Conservation (phyloP, 306 rosid genomes). For the Cicer bijugum region DNA sequence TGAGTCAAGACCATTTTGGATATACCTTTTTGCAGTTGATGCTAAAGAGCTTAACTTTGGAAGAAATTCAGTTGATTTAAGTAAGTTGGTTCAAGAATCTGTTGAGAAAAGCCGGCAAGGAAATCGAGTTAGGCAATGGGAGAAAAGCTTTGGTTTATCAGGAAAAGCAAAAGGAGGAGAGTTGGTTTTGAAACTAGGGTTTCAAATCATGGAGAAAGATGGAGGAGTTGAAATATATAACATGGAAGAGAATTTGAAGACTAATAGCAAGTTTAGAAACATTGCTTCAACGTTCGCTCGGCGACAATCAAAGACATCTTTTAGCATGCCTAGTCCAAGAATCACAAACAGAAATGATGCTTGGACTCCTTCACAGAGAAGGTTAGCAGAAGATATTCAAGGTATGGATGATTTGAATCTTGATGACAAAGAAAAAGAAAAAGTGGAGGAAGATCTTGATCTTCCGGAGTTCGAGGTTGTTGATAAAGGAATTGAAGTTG, state of each 20-base stretch:
- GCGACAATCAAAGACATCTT: conserved; percentile 78
- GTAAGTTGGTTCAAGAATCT: conserved; percentile 76
- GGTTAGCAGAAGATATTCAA: conserved; percentile 49
- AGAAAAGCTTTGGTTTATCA: conserved; percentile 61
- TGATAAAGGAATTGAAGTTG: conserved; percentile 87
- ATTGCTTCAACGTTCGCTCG: conserved; percentile 57
- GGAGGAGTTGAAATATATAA: conserved; percentile 77
- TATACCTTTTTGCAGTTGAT: conserved; percentile 78
- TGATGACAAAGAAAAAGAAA: conserved; percentile 58
- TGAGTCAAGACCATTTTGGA: conserved; percentile 76
- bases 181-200: conserved; percentile 72
- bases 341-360: conserved; percentile 66
- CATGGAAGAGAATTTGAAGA: conserved; percentile 49
- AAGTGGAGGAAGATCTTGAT: conserved; percentile 72
- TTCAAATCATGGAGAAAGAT: conserved; percentile 89
- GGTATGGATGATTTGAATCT: conserved; percentile 73
- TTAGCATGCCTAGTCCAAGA: conserved; percentile 79
- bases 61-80: conserved; percentile 65
- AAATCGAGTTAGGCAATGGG: conserved; percentile 78
- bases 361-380: conserved; percentile 72
- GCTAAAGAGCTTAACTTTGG: conserved; percentile 84
- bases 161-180: conserved; percentile 94
- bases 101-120: conserved; percentile 68
- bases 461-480: conserved; percentile 80
- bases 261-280: conserved; percentile 47